A percentile compares a stretch with the other conserved stretches of the same genome.
phyloP scores from a whole-genome alignment of 768 basidiomycete genomes.

The Agrocybe praecox region DNA sequence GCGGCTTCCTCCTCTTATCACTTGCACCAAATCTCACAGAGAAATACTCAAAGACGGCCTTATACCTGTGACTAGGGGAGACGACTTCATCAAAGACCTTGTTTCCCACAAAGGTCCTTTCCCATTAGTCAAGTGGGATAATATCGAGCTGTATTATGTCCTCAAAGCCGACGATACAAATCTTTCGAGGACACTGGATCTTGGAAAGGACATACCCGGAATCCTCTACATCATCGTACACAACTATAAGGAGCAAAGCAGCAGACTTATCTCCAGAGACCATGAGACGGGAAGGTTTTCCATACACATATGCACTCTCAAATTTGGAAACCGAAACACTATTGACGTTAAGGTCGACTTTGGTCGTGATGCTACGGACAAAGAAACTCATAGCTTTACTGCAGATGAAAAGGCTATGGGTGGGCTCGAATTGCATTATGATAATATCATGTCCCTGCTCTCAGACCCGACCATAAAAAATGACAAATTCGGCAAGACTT shows the following conservation, averaged over 20 bases:
- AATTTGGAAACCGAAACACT: background rate
- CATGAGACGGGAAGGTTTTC: background rate
- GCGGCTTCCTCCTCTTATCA: slow-evolving; percentile 8
- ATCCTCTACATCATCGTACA: slow-evolving; percentile 9
- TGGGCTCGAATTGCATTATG: background rate
- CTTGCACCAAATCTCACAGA: slow-evolving; percentile 5
- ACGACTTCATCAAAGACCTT: slow-evolving; percentile 6
- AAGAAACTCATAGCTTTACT: slow-evolving; percentile 7
- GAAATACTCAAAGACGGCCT: slow-evolving; percentile 1
- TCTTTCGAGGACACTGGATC: background rate
- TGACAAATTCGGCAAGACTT: too few species aligned
- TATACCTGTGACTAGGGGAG: background rate
- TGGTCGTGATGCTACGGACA: background rate
- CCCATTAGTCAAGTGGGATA: background rate
- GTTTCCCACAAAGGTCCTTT: slow-evolving; percentile 9
- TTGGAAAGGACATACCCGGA: background rate
- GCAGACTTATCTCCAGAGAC: slow-evolving; percentile 1
- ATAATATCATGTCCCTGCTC: too few species aligned
- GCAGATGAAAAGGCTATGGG: slow-evolving; percentile 6
- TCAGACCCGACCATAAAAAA: too few species aligned
- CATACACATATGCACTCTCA: slow-evolving; percentile 1
- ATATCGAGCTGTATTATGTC: slow-evolving; percentile 9
- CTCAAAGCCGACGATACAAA: slow-evolving; percentile 1
- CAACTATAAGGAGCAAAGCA: slow-evolving; percentile 12
- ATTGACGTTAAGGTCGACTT: slow-evolving; percentile 4